phyloP scores from a whole-genome alignment of 192 early-diverging fungal genomes.

The Gryganskiella cystojenkinii region DNA sequence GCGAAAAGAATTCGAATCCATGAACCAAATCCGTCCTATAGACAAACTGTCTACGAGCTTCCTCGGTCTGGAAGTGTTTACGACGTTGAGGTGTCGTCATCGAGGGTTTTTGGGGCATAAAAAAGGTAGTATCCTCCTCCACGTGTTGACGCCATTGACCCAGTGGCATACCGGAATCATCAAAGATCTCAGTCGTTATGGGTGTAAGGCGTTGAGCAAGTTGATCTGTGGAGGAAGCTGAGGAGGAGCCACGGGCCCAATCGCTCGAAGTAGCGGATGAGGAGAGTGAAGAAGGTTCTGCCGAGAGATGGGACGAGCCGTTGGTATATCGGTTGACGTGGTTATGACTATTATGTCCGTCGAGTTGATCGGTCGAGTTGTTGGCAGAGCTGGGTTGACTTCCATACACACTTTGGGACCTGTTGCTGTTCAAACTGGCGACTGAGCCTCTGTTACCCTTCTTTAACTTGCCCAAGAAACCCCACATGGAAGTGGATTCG shows the following conservation, averaged over 20 bases:
- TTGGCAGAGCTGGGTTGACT: slow-evolving; percentile 19
- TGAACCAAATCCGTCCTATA: slow-evolving; percentile 38
- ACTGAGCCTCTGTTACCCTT: slow-evolving; percentile 19
- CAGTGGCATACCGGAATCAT: slow-evolving; percentile 24
- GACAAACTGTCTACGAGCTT: slow-evolving; percentile 24
- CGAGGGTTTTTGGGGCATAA: slow-evolving; percentile 15
- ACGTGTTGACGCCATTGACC: slow-evolving; percentile 36
- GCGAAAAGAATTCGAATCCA: slow-evolving; percentile 53
- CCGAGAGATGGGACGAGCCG: not conserved
- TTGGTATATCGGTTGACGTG: not conserved
- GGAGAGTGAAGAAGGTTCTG: not conserved
- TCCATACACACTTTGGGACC: slow-evolving; percentile 4
- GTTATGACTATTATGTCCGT: not conserved
- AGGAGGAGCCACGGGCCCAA: not conserved
- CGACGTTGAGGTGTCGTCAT: slow-evolving; percentile 42
- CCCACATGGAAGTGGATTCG: slow-evolving; percentile 21
- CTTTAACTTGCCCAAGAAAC: slow-evolving; percentile 34
- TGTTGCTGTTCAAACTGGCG: slow-evolving; percentile 16
- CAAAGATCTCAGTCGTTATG: not conserved
- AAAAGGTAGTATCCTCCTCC: slow-evolving; percentile 38
- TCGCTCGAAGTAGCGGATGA: slow-evolving; percentile 10
- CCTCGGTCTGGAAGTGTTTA: slow-evolving; percentile 39
- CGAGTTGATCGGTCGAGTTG: slow-evolving; percentile 17
- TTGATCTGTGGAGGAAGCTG: not conserved
- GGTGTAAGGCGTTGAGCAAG: not conserved